Evolutionary conservation across 306 rosid genomes (phyloP).

Genomic region (Phaseolus lunatus): DNA sequence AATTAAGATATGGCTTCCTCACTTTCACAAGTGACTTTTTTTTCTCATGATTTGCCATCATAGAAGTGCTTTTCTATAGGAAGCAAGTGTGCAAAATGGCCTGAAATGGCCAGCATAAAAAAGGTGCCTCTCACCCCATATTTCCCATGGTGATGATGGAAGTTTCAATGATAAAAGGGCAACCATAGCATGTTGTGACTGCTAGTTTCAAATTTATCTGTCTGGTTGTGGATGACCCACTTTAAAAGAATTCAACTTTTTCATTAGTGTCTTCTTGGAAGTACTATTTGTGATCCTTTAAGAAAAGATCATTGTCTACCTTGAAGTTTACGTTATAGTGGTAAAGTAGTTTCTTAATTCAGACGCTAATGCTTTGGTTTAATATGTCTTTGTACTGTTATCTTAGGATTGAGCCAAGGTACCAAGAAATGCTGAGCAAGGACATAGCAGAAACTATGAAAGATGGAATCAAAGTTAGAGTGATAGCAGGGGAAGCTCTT

Average conservation of each 20-base stretch:
- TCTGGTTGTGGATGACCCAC: constrained; percentile 17
- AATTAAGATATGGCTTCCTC: constrained; percentile 35
- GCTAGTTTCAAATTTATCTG: constrained; percentile 9
- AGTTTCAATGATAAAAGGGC: constrained; percentile 38
- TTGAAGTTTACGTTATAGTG: constrained; percentile 23
- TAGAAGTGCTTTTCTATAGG: constrained; percentile 56
- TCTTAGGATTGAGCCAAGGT: constrained; percentile 89
- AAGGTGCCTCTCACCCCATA: constrained; percentile 33
- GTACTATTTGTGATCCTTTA: constrained; percentile 4
- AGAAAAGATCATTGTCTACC: constrained; percentile 15
- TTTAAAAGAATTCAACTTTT: constrained; percentile 32
- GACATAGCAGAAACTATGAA: constrained; percentile 68
- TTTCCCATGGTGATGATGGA: constrained; percentile 40
- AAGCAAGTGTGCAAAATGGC: constrained; percentile 39
- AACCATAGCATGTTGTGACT: constrained; percentile 15
- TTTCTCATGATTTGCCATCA: constrained; percentile 51
- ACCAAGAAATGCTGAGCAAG: constrained; percentile 83
- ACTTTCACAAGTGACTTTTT: constrained; percentile 20
- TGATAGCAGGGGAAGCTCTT: constrained; percentile 91
- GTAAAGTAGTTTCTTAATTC: constrained; percentile 17
- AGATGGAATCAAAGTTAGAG: constrained; percentile 87
- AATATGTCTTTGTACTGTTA: neutral
- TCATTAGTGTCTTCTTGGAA: constrained; percentile 18
- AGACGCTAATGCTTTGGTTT: constrained; percentile 28
- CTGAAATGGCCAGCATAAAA: constrained; percentile 39